Base-by-base conservation (phyloP, 176 grass and related monocot genomes). In the Oropetium thomaeum region DNA sequence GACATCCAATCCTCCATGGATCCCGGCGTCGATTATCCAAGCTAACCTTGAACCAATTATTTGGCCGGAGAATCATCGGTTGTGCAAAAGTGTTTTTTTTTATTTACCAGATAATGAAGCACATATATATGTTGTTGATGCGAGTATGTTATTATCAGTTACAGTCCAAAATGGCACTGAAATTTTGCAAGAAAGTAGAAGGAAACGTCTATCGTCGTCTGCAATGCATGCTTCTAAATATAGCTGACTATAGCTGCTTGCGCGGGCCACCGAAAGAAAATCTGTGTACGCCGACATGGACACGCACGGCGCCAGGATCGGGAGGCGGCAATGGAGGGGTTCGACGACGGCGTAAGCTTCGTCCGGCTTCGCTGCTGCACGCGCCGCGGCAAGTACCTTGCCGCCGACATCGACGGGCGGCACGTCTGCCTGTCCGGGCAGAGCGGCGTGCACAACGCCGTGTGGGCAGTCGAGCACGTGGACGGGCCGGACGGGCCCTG, bases 1-100 rank as follows among this genome's bases (percentile, higher is more conserved):
- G 75, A 90, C 70, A 85, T 98, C 40, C 81, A 61, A 0, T 65
- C 90, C 73, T 87, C 83, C 51, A 83, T 92, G 79, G 85, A 85
- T 39, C 52, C 10, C 45, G 57, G 57, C 7, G 67, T 10, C 70
- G 34, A 17, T 5, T 26, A 41, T 28, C 23, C 38, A 11, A 44
- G 12, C 7, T 15, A 34, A 38, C 14, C 23, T 19, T 1, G 26
- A n/a, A 4, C 5, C n/a, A n/a, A n/a, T n/a, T n/a, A n/a, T n/a
- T n/a, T 25, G 51, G n/a, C 51, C 51, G 7, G 51, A 23, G 7
- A 23, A 54, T 54, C 51, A 54, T 54, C n/a, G 51, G 1, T 51
- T 5, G 1, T 51, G 17, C 47, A n/a, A 2, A 17, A 51, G 4
- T 20, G 16, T 51, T 20, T 20, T 1, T 49, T 49, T 14, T 15